phyloP scores from a whole-genome alignment of 805 yeast species.

The Wickerhamomyces rabaulensis region DNA sequence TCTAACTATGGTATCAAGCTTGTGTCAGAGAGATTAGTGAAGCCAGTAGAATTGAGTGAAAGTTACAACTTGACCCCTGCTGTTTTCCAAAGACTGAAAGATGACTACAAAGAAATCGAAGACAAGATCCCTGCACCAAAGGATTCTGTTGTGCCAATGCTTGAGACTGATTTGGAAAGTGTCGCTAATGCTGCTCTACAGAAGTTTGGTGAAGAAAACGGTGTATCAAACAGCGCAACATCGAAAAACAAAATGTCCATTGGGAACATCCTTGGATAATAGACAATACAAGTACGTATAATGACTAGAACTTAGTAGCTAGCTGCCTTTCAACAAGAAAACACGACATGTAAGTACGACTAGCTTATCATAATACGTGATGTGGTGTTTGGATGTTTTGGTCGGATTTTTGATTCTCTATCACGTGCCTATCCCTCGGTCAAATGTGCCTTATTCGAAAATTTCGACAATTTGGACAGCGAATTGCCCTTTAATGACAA shows the following conservation, averaged over 20 bases:
- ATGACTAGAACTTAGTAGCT: too few species aligned
- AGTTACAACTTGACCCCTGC: background rate
- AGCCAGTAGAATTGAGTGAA: background rate
- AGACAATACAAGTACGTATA: background rate
- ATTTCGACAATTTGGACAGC: background rate
- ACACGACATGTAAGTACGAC: too few species aligned
- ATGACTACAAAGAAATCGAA: background rate
- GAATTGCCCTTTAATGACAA: background rate
- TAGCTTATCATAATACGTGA: too few species aligned
- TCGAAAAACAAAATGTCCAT: conserved; percentile 17
- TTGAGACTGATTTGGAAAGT: background rate
- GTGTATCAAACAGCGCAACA: conserved; percentile 6
- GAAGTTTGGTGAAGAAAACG: conserved; percentile 10
- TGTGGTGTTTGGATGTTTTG: background rate
- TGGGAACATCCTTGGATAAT: conserved; percentile 16
- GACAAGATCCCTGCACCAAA: background rate
- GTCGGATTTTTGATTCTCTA: background rate
- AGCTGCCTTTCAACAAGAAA: too few species aligned
- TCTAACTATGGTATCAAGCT: conserved; percentile 5
- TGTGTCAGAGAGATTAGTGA: conserved; percentile 1
- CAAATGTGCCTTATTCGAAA: background rate
- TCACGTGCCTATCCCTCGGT: background rate
- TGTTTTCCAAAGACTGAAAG: background rate
- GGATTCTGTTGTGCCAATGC: background rate
- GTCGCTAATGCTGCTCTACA: background rate